phyloP scores from a whole-genome alignment of 345 rosid species.

The Salix dunnii region DNA sequence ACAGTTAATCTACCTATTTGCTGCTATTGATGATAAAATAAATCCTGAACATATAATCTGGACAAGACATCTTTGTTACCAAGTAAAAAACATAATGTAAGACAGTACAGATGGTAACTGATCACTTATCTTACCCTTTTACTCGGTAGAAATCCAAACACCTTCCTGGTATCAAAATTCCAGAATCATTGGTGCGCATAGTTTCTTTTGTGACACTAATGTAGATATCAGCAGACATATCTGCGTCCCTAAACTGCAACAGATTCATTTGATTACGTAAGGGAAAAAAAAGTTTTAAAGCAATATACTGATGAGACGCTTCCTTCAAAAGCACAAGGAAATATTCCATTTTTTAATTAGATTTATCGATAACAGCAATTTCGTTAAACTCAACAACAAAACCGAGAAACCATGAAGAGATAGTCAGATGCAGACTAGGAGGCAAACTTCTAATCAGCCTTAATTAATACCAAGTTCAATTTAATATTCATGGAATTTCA shows the following conservation, averaged over 20 bases:
- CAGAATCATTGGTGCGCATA: neutral
- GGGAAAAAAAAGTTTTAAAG: neutral
- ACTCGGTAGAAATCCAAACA: conserved; percentile 21
- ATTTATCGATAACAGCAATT: neutral
- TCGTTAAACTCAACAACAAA: neutral
- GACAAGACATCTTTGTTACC: neutral
- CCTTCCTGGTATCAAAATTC: neutral
- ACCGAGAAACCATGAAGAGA: neutral
- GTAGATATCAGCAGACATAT: conserved; percentile 3
- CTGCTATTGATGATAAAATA: neutral
- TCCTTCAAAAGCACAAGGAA: neutral
- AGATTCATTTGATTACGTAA: neutral
- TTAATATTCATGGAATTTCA: too few species aligned
- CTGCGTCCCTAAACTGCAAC: conserved; percentile 9
- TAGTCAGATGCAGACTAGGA: too few species aligned
- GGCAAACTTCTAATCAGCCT: too few species aligned
- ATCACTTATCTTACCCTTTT: conserved; percentile 18
- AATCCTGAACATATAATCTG: neutral
- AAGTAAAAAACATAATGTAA: neutral
- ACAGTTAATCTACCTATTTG: neutral
- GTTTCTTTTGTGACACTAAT: conserved; percentile 17
- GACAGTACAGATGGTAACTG: neutral
- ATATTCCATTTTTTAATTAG: neutral
- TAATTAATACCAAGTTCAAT: too few species aligned
- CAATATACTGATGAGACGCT: neutral